Base-by-base conservation (phyloP, 495 filamentous ascomycete species). In the Glutinoglossum americanum region DNA sequence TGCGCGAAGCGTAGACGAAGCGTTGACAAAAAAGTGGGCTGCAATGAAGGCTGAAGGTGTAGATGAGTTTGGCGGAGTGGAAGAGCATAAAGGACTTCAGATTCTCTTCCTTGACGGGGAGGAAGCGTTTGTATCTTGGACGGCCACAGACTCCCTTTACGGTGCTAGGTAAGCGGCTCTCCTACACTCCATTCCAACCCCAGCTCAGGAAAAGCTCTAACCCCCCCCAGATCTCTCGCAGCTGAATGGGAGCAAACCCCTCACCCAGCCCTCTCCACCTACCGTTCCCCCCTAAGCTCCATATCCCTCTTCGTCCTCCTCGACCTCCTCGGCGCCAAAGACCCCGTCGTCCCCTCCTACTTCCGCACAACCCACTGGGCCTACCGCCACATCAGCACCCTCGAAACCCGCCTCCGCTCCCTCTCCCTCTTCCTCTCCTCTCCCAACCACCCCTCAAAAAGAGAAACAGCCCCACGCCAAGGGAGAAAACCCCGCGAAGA, bases 341-440 rank as follows among this genome's bases (percentile, higher is more conserved):
- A 76, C 17, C 92, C 92, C 1, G 72, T 62, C 0, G 74, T 98
- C 10, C 82, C 82, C 5, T 89, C 84, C 0, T 92, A 85, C 64
- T 97, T 89, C 68, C 73, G 74, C 51, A 83, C 82, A 5, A 96
- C 92, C 0, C 92, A 98, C 62, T 96, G 90, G 90, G 88, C 89
- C 9, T 98, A 98, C 64, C 72, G 76, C 59, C 72, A 73, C 21
- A 70, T 97, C 63, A 81, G 82, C 0, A 61, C 59, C 0, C 65
- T 88, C 28, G 92, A 96, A 69, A 62, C 69, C 10, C 81, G 87
- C 8, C 69, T 98, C 57, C 78, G 86, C 23, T 68, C 70, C 15
- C 67, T 77, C 6, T 68, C 69, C 17, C 70, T 72, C 33, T 76
- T 84, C 63, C 74, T 71, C 44, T 73, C 77, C 8, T 68, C 72